Evolutionary conservation across 176 grass and related monocot species (phyloP).

Genomic region (Pharus latifolius): DNA sequence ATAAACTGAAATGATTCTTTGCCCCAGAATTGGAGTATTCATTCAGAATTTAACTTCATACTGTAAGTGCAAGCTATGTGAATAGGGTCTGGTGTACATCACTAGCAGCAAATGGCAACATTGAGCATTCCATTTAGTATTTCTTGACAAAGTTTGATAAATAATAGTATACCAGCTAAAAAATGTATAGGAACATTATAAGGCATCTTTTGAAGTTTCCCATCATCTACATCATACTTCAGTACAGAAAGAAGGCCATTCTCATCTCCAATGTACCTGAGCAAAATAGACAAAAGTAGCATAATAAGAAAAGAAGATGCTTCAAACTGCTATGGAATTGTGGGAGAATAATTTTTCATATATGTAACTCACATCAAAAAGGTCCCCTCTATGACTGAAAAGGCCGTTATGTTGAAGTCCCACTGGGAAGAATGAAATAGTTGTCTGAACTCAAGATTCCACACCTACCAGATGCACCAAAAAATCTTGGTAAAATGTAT

Average conservation of each 20-base stretch:
- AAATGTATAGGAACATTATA: conserved; percentile 56
- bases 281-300: conserved; percentile 3
- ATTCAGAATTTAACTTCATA: conserved; percentile 6
- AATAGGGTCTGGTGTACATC: background rate
- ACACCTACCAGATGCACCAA: conserved; percentile 44
- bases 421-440: conserved; percentile 59
- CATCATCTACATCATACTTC: conserved; percentile 75
- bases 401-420: conserved; percentile 86
- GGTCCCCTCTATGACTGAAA: conserved; percentile 65
- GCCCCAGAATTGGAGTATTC: conserved; percentile 1
- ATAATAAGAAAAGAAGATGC: conserved; percentile 5
- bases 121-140: background rate
- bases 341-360: background rate
- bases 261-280: conserved; percentile 96
- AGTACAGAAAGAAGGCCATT: conserved; percentile 81
- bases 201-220: conserved; percentile 73
- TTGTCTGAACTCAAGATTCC: conserved; percentile 94
- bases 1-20: background rate
- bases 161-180: conserved; percentile 43
- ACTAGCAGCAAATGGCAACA: conserved; percentile 1
- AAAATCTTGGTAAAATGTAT: no score
- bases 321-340: background rate
- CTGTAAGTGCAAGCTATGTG: background rate
- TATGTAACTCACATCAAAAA: conserved; percentile 63
- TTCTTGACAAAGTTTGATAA: background rate